These are phyloP conservation scores for Polytrichum formosum DNA, from an alignment of 225 moss, liverwort and hornwort species.

Conservation along the genomic window DNA sequence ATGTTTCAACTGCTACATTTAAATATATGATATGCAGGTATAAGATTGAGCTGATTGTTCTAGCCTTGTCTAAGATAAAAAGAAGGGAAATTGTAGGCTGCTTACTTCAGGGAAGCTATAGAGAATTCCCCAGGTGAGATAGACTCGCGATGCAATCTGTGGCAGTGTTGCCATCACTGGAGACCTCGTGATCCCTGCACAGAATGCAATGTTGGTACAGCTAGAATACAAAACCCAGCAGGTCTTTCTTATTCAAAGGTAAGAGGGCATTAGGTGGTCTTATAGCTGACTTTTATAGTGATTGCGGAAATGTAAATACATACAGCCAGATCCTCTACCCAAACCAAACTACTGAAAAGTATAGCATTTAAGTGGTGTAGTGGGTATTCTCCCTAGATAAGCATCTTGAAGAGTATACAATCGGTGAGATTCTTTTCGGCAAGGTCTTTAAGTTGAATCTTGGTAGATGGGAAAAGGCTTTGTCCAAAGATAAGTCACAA, in stretches of 20 bases:
- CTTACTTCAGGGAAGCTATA: slow-evolving; percentile 82
- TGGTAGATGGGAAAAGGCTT: too few species aligned
- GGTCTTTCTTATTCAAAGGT: too few species aligned
- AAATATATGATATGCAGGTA: too few species aligned
- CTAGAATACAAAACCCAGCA: too few species aligned
- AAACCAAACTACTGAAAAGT: background rate
- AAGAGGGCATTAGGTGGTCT: background rate
- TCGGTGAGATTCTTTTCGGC: too few species aligned
- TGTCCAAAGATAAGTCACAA: too few species aligned
- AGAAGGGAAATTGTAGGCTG: background rate
- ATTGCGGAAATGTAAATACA: background rate
- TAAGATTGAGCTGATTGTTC: too few species aligned
- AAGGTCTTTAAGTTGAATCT: too few species aligned
- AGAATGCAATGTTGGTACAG: background rate
- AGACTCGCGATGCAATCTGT: slow-evolving; percentile 81
- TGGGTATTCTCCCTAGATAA: too few species aligned
- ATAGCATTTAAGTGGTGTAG: too few species aligned
- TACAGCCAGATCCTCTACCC: background rate
- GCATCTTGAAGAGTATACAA: too few species aligned
- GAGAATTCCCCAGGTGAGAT: slow-evolving; percentile 80
- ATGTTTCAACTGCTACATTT: background rate
- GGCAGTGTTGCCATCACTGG: slow-evolving; percentile 85
- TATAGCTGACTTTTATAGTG: background rate
- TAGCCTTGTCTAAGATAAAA: background rate
- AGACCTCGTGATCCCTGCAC: slow-evolving; percentile 82